These are phyloP conservation scores for Alternaria postmessia DNA, from an alignment of 2,329 filamentous ascomycete species.

Conservation along the genomic window DNA sequence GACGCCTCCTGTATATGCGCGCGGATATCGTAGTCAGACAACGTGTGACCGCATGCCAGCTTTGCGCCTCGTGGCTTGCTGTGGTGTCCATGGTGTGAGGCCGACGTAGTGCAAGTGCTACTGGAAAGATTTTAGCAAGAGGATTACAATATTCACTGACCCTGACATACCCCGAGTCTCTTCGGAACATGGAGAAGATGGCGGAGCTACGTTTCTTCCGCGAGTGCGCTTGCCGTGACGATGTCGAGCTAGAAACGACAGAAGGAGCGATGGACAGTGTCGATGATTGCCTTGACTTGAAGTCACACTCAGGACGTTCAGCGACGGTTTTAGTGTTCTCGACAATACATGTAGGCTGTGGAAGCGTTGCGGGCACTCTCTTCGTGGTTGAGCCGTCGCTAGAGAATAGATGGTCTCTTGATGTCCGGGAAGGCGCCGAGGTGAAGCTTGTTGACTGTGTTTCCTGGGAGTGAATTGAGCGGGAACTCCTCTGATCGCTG, in stretches of 20 bases:
- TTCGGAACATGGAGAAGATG: slow-evolving; percentile 46
- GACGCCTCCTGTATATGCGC: slow-evolving; percentile 49
- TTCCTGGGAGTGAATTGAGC: slow-evolving; percentile 46
- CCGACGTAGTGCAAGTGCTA: slow-evolving; percentile 39
- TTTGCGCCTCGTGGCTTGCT: slow-evolving; percentile 34
- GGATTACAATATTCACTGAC: background rate
- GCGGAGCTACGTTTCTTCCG: slow-evolving; percentile 41
- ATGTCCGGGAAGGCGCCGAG: slow-evolving; percentile 44
- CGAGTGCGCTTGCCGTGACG: slow-evolving; percentile 23
- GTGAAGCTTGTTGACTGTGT: slow-evolving; percentile 48
- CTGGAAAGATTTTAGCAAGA: slow-evolving; percentile 23
- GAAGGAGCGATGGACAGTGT: slow-evolving; percentile 31
- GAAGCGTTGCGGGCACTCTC: slow-evolving; percentile 24
- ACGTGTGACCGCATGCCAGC: slow-evolving; percentile 43
- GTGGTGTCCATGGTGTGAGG: slow-evolving; percentile 35
- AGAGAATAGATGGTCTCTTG: slow-evolving; percentile 35
- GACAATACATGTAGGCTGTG: slow-evolving; percentile 27
- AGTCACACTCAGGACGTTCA: slow-evolving; percentile 24
- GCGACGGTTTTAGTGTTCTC: slow-evolving; percentile 29
- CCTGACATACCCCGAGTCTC: slow-evolving; percentile 37
- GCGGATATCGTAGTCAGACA: slow-evolving; percentile 37
- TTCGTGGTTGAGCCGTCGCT: slow-evolving; percentile 29
- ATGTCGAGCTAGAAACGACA: slow-evolving; percentile 32
- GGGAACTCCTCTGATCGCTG: slow-evolving; percentile 44
- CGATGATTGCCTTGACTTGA: slow-evolving; percentile 36